These are phyloP conservation scores for Saksenaea vasiformis DNA, from an alignment of 371 early-diverging fungal species.

Conservation along the genomic window DNA sequence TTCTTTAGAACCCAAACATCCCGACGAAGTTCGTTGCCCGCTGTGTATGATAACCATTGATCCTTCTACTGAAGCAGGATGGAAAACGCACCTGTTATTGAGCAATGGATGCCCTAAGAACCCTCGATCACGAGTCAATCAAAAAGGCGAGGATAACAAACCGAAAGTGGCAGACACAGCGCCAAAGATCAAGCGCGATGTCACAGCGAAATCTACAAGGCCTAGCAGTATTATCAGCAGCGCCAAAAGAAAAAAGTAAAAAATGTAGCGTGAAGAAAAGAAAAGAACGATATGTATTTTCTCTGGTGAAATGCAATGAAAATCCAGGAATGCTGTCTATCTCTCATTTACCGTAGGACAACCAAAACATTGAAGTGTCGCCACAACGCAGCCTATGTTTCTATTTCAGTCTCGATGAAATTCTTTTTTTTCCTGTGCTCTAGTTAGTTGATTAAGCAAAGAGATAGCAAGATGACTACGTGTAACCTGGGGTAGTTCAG, in stretches of 20 bases:
- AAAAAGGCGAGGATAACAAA: background rate
- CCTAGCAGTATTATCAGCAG: background rate
- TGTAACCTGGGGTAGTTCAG: too few relatives aligned
- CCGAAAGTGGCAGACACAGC: background rate
- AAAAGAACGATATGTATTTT: too few relatives aligned
- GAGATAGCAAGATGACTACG: too few relatives aligned
- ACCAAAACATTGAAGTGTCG: too few relatives aligned
- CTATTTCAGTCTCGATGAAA: too few relatives aligned
- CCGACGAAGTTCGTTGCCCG: conserved; percentile 57
- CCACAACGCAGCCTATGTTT: too few relatives aligned
- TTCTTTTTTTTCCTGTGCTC: too few relatives aligned
- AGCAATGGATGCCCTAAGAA: conserved; percentile 47
- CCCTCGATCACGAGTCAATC: conserved; percentile 1
- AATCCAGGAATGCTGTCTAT: too few relatives aligned
- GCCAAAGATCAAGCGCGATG: background rate
- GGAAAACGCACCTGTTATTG: conserved; percentile 62
- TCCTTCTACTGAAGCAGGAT: conserved; percentile 58
- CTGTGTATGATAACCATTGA: conserved; percentile 57
- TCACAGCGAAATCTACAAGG: background rate
- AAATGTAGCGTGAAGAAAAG: background rate
- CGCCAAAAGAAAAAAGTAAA: background rate
- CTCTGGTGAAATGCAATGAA: too few relatives aligned
- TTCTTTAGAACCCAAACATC: conserved; percentile 1
- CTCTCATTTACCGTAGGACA: too few relatives aligned
- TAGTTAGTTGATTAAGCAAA: too few relatives aligned